phyloP scores from a whole-genome alignment of 495 filamentous ascomycete genomes.

The Penicillium canariense region DNA sequence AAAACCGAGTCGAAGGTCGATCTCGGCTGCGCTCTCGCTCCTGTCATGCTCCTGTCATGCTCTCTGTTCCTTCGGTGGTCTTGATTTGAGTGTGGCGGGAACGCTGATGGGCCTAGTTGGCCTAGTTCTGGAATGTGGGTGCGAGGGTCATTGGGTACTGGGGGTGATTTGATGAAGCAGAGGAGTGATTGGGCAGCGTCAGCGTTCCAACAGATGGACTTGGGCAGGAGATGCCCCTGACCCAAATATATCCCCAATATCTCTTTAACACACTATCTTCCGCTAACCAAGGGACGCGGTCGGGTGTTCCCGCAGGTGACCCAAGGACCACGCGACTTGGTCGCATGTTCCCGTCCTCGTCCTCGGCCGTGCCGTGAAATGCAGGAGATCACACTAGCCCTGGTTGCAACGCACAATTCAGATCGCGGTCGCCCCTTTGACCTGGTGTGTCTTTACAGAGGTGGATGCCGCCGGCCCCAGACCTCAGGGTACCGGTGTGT shows the following conservation, averaged over 20 bases:
- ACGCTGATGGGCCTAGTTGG: no score
- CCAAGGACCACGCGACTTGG: slow-evolving; percentile 15
- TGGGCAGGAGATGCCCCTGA: slow-evolving; percentile 6
- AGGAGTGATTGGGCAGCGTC: background rate
- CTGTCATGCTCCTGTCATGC: no score
- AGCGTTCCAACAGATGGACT: background rate
- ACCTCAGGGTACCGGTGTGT: background rate
- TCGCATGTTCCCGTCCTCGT: no score
- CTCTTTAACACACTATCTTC: background rate
- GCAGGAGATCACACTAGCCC: background rate
- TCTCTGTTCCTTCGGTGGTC: no score
- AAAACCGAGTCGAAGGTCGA: background rate
- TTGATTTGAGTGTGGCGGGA: no score
- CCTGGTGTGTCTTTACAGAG: background rate
- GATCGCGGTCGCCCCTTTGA: no score
- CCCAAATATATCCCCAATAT: background rate
- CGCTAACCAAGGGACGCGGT: slow-evolving; percentile 9
- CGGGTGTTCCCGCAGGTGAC: slow-evolving; percentile 19
- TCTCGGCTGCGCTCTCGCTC: no score
- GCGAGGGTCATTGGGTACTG: background rate
- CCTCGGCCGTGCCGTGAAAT: no score
- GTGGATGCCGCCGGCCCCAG: background rate
- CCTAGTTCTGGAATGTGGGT: background rate
- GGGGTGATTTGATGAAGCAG: background rate
- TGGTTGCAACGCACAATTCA: background rate